Evolutionary conservation across 345 rosid species (phyloP).

Genomic region (Euphorbia lathyris): DNA sequence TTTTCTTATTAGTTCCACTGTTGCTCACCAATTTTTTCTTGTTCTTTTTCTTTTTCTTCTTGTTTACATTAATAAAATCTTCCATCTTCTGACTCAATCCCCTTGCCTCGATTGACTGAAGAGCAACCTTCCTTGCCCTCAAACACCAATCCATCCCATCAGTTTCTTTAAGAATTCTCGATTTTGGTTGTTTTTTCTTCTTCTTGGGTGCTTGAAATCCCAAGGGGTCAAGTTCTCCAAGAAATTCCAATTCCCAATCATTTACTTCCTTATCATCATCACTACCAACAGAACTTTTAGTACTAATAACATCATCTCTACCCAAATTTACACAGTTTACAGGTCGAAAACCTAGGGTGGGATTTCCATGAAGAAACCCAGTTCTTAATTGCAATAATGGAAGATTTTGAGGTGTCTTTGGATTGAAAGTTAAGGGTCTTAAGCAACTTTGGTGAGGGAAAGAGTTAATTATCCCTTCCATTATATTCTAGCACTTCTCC

Average conservation of each 20-base stretch:
- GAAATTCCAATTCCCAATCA: conserved; percentile 74
- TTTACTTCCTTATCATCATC: conserved; percentile 27
- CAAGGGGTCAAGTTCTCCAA: conserved; percentile 69
- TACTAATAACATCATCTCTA: conserved; percentile 14
- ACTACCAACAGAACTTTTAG: conserved; percentile 17
- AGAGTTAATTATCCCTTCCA: conserved; percentile 42
- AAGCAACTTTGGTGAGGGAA: conserved; percentile 31
- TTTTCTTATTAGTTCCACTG: conserved; percentile 30
- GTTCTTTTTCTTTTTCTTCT: conserved; percentile 52
- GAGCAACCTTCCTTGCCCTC: conserved; percentile 72
- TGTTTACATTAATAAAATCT: conserved; percentile 44
- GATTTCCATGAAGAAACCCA: conserved; percentile 18
- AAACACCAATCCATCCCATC: conserved; percentile 94
- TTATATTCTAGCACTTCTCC: conserved; percentile 10
- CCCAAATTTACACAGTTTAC: conserved; percentile 22
- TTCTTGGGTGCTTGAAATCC: conserved; percentile 56
- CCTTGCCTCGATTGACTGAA: conserved; percentile 69
- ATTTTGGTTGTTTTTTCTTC: conserved; percentile 47
- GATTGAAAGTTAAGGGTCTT: conserved; percentile 33
- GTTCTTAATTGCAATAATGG: conserved; percentile 27
- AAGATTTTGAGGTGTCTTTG: conserved; percentile 21
- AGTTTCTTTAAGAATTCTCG: conserved; percentile 45
- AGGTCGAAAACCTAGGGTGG: conserved; percentile 20
- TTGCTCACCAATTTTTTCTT: conserved; percentile 41
- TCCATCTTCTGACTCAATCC: conserved; percentile 54